Evolutionary conservation across 2,329 filamentous ascomycete genomes (phyloP).

Genomic region (Hyphodiscus sp.): DNA sequence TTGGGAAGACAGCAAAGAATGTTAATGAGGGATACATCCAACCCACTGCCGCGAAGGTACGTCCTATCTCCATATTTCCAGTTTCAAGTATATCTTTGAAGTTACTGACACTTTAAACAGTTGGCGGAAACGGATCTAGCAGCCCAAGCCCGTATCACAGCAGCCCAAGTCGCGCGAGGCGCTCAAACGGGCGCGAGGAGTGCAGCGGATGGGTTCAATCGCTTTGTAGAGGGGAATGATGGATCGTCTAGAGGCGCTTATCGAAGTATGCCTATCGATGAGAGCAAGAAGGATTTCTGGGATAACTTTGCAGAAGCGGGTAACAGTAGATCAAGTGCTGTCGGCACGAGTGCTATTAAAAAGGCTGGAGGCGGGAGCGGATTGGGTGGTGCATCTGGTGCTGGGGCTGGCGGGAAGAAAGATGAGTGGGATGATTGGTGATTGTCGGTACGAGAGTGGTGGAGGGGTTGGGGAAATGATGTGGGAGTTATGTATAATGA

Average conservation of each 20-base stretch:
- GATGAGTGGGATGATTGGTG: constrained; percentile 50
- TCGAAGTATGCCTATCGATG: constrained; percentile 41
- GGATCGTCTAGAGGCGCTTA: constrained; percentile 31
- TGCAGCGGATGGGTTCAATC: constrained; percentile 73
- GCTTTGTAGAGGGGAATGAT: constrained; percentile 74
- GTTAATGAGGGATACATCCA: constrained; percentile 90
- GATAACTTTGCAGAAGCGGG: constrained; percentile 68
- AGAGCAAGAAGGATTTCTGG: constrained; percentile 81
- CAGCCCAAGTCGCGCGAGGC: constrained; percentile 59
- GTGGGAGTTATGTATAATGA: background rate
- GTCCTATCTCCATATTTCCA: constrained; percentile 20
- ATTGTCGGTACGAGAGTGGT: background rate
- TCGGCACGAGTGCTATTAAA: constrained; percentile 28
- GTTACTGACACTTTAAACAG: constrained; percentile 38
- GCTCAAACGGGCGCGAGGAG: constrained; percentile 64
- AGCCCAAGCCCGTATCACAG: constrained; percentile 54
- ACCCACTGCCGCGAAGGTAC: constrained; percentile 81
- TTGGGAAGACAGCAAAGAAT: constrained; percentile 83
- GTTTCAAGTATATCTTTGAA: constrained; percentile 6
- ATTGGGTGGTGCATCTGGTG: background rate
- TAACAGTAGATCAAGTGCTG: constrained; percentile 16
- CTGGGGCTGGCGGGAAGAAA: constrained; percentile 29
- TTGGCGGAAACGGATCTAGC: constrained; percentile 75
- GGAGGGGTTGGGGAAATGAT: background rate
- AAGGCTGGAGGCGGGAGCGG: constrained; percentile 15